Conservation (phyloP, 140 eudicot species). For the Senecio squalidus region DNA sequence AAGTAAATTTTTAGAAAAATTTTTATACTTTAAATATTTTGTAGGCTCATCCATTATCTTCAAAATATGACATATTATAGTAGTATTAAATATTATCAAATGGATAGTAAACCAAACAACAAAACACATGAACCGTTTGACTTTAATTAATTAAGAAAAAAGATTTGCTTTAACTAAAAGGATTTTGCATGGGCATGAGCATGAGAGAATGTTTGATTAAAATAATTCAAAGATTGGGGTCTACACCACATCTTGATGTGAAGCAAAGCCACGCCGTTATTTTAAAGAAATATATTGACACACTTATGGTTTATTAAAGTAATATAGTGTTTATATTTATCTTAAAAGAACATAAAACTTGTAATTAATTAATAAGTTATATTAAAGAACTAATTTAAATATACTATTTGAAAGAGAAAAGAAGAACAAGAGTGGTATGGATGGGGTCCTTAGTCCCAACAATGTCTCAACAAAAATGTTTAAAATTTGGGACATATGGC, state of each 20-base stretch:
- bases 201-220: slow-evolving; percentile 22
- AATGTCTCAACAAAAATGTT: background rate
- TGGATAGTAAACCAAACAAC: background rate
- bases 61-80: too few species aligned
- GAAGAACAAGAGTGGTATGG: slow-evolving; percentile 3
- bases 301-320: too few species aligned
- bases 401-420: background rate
- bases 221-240: slow-evolving; percentile 22
- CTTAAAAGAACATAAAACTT: too few species aligned
- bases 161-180: too few species aligned
- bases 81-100: too few species aligned
- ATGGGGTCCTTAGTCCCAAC: slow-evolving; percentile 8
- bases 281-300: slow-evolving; percentile 8
- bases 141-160: background rate
- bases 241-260: slow-evolving; percentile 26
- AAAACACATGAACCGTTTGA: background rate
- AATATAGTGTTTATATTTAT: too few species aligned
- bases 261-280: slow-evolving; percentile 31
- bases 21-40: too few species aligned
- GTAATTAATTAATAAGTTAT: too few species aligned
- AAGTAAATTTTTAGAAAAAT: too few species aligned
- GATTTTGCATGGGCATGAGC: background rate
- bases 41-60: too few species aligned
- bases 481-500: slow-evolving; percentile 6
- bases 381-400: too few species aligned